Evolutionary conservation across 768 basidiomycete genomes (phyloP).

Genomic region (Leccinum obscurum): DNA sequence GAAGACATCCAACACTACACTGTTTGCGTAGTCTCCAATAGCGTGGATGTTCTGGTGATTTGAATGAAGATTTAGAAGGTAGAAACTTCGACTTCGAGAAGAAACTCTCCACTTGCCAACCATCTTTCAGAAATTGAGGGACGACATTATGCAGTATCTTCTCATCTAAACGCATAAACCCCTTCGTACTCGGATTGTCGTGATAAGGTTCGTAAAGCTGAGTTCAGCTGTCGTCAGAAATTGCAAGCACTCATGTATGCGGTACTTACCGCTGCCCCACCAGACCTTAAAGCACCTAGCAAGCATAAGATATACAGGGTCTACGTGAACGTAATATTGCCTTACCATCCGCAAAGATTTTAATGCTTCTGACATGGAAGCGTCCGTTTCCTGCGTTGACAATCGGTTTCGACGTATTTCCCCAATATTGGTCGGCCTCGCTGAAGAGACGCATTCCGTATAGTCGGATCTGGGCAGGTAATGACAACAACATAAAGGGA

Average conservation of each 20-base stretch:
- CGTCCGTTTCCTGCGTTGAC: slow-evolving; percentile 59
- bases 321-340: not conserved
- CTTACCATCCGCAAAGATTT: slow-evolving; percentile 66
- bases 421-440: slow-evolving; percentile 70
- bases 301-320: not conserved
- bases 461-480: slow-evolving; percentile 58
- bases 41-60: slow-evolving; percentile 76
- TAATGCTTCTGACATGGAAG: slow-evolving; percentile 72
- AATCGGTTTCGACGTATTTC: slow-evolving; percentile 57
- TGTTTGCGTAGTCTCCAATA: slow-evolving; percentile 86
- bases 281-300: slow-evolving; percentile 80
- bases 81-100: not conserved
- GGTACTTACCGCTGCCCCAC: slow-evolving; percentile 75
- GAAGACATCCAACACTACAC: slow-evolving; percentile 80
- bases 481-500: not conserved
- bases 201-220: slow-evolving; percentile 78
- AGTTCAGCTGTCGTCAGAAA: not conserved
- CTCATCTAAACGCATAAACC: slow-evolving; percentile 72
- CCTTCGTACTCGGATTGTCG: slow-evolving; percentile 72
- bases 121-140: slow-evolving; percentile 69
- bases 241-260: not conserved
- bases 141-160: slow-evolving; percentile 63
- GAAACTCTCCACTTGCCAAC: slow-evolving; percentile 84
- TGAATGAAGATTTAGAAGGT: not conserved
- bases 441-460: slow-evolving; percentile 78